Conservation (phyloP, 2,329 filamentous ascomycete genomes). For the Aspergillus udagawae region DNA sequence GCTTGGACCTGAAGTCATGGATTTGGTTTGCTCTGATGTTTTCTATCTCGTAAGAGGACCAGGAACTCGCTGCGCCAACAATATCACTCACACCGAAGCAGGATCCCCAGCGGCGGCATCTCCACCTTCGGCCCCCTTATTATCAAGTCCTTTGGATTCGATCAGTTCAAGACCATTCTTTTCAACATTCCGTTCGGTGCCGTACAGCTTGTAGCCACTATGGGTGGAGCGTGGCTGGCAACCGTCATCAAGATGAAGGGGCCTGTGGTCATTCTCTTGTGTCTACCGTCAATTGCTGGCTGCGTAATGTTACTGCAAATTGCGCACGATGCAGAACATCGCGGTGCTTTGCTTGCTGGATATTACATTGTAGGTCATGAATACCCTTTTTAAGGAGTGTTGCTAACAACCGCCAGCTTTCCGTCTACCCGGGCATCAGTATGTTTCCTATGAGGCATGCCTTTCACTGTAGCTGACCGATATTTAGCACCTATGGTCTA, state of each 20-base stretch:
- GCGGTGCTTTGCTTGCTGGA: conserved; percentile 51
- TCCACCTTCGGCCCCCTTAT: conserved; percentile 58
- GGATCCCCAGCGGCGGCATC: conserved; percentile 56
- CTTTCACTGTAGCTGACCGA: conserved; percentile 6
- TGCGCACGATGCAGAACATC: conserved; percentile 43
- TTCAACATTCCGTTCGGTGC: conserved; percentile 60
- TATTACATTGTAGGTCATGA: conserved; percentile 48
- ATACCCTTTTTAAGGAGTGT: background rate
- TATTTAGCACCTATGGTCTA: conserved; percentile 60
- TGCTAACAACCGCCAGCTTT: conserved; percentile 39
- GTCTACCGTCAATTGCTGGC: conserved; percentile 55
- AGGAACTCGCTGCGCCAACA: background rate
- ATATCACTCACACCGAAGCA: conserved; percentile 13
- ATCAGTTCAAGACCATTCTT: conserved; percentile 53
- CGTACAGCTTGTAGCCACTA: conserved; percentile 57
- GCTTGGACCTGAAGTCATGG: conserved; percentile 58
- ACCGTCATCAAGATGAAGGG: conserved; percentile 54
- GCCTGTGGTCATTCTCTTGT: conserved; percentile 51
- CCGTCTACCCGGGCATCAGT: conserved; percentile 57
- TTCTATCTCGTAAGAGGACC: conserved; percentile 47
- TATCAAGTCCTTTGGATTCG: conserved; percentile 55
- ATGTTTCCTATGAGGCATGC: conserved; percentile 13
- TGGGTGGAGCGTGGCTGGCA: conserved; percentile 55
- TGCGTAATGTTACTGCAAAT: conserved; percentile 52
- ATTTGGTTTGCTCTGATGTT: conserved; percentile 53